Evolutionary conservation across 2,329 filamentous ascomycete genomes (phyloP).

Genomic region (Metarhizium sp.): DNA sequence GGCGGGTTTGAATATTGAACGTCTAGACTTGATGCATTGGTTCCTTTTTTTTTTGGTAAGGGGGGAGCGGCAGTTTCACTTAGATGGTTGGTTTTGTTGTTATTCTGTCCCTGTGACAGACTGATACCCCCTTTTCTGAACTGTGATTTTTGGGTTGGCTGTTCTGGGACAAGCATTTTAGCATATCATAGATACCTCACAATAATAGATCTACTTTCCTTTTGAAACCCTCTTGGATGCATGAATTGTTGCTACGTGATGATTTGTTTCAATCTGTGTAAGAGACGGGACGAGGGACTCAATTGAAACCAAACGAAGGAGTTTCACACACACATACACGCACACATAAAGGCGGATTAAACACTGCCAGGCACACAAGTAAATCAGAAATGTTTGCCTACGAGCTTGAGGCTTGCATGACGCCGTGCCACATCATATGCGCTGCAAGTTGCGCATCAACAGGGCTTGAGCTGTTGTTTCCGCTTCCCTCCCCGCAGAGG

Average conservation of each 20-base stretch:
- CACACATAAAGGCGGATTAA: background rate
- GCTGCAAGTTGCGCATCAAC: background rate
- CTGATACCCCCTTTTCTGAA: background rate
- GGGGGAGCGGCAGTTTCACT: background rate
- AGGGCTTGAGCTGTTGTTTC: background rate
- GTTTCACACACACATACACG: no score
- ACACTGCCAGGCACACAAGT: background rate
- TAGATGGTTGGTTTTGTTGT: background rate
- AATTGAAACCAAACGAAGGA: background rate
- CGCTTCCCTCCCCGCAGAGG: background rate
- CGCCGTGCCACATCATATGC: background rate
- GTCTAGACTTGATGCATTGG: background rate
- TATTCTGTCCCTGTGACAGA: constrained; percentile 1
- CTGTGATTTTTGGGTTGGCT: background rate
- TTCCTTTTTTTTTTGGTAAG: background rate
- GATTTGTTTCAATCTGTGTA: background rate
- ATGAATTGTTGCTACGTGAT: background rate
- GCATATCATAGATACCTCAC: background rate
- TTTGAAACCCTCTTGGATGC: background rate
- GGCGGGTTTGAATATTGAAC: background rate
- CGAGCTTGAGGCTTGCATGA: background rate
- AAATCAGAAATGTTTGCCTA: background rate
- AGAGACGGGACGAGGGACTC: background rate
- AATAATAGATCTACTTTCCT: background rate
- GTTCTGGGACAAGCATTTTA: background rate